A percentile compares a stretch with the other conserved stretches of the same genome.
phyloP scores from a whole-genome alignment of 208 protist genomes.

The Histomonas meleagridis region DNA sequence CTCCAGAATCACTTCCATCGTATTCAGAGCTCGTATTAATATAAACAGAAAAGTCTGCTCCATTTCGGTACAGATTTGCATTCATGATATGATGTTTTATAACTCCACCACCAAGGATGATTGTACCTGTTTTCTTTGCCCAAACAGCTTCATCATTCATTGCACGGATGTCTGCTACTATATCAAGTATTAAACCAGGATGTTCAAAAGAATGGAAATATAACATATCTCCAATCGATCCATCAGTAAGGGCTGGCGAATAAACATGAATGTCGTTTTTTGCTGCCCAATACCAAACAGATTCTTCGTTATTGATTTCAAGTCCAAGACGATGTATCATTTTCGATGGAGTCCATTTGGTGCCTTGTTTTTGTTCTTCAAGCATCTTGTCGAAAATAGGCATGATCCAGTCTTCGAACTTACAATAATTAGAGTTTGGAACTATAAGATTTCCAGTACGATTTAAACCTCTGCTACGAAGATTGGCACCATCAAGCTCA shows the following conservation, averaged over 20 bases:
- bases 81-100: slow-evolving; percentile 58
- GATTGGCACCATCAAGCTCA: slow-evolving; percentile 65
- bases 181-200: slow-evolving; percentile 81
- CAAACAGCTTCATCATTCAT: slow-evolving; percentile 84
- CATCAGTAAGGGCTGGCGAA: slow-evolving; percentile 92
- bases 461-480: slow-evolving; percentile 69
- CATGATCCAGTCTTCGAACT: slow-evolving; percentile 97
- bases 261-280: slow-evolving; percentile 95
- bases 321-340: slow-evolving; percentile 85
- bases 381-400: slow-evolving; percentile 77
- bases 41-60: slow-evolving; percentile 80
- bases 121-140: slow-evolving; percentile 81
- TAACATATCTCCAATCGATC: slow-evolving; percentile 98
- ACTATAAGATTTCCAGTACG: slow-evolving; percentile 97
- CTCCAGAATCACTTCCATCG: slow-evolving; percentile 91
- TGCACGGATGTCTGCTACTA: slow-evolving; percentile 77
- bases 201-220: slow-evolving; percentile 91
- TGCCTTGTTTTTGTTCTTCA: slow-evolving; percentile 64
- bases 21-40: slow-evolving; percentile 65
- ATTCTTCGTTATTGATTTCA: slow-evolving; percentile 75
- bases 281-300: slow-evolving; percentile 90
- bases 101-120: slow-evolving; percentile 70
- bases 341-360: slow-evolving; percentile 76
- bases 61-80: slow-evolving; percentile 72
- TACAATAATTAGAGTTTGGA: slow-evolving; percentile 97